phyloP scores from a whole-genome alignment of 1,284 basidiomycete species.

The Moesziomyces parantarcticus region DNA sequence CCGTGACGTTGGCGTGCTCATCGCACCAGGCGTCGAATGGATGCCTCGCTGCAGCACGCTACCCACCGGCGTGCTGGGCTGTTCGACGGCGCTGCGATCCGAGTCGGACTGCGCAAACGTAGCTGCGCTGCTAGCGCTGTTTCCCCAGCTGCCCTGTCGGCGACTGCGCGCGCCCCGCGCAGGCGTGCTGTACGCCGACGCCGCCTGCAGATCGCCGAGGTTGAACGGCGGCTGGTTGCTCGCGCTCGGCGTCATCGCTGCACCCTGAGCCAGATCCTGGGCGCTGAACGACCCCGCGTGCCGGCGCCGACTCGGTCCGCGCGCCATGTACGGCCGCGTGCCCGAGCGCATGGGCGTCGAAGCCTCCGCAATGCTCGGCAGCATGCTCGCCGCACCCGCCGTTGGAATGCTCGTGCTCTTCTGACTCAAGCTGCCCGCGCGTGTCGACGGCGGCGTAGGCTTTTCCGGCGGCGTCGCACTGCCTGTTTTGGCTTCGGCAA shows the following conservation, averaged over 20 bases:
- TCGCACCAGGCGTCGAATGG: conserved; percentile 16
- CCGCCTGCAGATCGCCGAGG: conserved; percentile 38
- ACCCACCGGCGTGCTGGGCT: conserved; percentile 32
- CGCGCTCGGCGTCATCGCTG: conserved; percentile 45
- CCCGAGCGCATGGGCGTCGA: conserved; percentile 37
- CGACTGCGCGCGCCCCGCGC: conserved; percentile 16
- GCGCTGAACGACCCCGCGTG: conserved; percentile 63
- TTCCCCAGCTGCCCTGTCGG: conserved; percentile 26
- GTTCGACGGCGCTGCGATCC: conserved; percentile 21
- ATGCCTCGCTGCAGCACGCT: conserved; percentile 6
- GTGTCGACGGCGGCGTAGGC: conserved; percentile 26
- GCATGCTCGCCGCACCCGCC: conserved; percentile 21
- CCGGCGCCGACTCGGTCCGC: conserved; percentile 37
- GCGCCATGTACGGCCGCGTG: conserved; percentile 27
- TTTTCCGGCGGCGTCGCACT: conserved; percentile 3
- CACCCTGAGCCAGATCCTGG: conserved; percentile 58
- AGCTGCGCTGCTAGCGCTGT: conserved; percentile 31
- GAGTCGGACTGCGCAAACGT: conserved; percentile 31
- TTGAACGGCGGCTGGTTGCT: conserved; percentile 43
- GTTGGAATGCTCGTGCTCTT: conserved; percentile 26
- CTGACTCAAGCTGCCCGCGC: conserved; percentile 22
- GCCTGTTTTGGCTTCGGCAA: background rate
- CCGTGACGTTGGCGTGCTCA: conserved; percentile 36
- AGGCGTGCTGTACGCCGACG: conserved; percentile 39
- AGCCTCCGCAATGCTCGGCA: conserved; percentile 62